phyloP scores from a whole-genome alignment of 1,284 basidiomycete genomes.

The Malassezia globosa region DNA sequence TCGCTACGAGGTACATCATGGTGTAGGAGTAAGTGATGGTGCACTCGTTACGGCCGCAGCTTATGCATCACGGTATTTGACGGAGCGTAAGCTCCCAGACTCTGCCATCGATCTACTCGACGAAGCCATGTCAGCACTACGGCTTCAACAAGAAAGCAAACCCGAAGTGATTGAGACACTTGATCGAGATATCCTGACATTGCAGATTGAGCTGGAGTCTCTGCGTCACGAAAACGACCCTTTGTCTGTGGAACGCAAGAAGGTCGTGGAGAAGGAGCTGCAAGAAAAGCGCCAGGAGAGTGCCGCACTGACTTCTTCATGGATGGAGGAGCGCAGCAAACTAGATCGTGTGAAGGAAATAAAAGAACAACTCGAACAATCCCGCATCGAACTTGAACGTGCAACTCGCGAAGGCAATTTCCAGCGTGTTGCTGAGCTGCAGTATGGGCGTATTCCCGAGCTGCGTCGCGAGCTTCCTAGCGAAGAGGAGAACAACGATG shows the following conservation, averaged over 20 bases:
- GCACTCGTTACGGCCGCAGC: constrained; percentile 79
- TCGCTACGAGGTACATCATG: constrained; percentile 54
- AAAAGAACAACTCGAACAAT: constrained; percentile 69
- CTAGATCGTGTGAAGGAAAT: constrained; percentile 66
- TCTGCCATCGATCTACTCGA: constrained; percentile 36
- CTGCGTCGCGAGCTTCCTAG: constrained; percentile 63
- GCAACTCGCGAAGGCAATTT: constrained; percentile 74
- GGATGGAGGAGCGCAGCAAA: constrained; percentile 66
- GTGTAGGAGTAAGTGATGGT: constrained; percentile 67
- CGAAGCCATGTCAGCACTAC: constrained; percentile 57
- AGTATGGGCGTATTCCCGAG: constrained; percentile 73
- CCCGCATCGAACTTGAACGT: constrained; percentile 73
- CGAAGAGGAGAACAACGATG: constrained; percentile 50
- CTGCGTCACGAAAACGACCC: constrained; percentile 77
- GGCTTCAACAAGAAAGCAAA: constrained; percentile 79
- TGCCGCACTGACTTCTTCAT: constrained; percentile 56
- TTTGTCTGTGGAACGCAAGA: constrained; percentile 62
- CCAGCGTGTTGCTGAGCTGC: constrained; percentile 63
- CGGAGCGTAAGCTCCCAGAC: constrained; percentile 38
- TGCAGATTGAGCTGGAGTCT: constrained; percentile 73
- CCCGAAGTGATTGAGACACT: constrained; percentile 73
- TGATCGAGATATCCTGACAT: constrained; percentile 69
- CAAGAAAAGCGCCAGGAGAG: constrained; percentile 13
- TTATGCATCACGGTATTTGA: constrained; percentile 79
- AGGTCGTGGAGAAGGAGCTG: constrained; percentile 54